A percentile compares a stretch with the other conserved stretches of the same genome.
Evolutionary conservation across 176 grass and related monocot genomes (phyloP).

Genomic region (Phragmites australis): DNA sequence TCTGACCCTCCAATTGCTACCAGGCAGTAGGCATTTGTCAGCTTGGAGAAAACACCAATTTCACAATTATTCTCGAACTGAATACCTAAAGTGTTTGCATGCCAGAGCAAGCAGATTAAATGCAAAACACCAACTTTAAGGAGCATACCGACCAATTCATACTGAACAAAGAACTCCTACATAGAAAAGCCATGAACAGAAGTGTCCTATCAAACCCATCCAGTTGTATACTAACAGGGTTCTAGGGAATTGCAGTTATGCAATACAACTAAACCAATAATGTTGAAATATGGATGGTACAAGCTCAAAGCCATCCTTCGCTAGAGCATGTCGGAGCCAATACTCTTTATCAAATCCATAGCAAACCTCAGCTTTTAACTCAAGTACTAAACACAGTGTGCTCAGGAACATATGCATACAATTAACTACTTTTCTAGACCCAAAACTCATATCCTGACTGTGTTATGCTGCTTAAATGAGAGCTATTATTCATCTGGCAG

Average conservation of each 20-base stretch:
- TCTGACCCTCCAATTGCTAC: conserved; percentile 84
- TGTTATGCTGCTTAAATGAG: background rate
- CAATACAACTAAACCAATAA: background rate
- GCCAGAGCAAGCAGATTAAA: background rate
- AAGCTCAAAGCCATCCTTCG: background rate
- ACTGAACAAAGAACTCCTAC: background rate
- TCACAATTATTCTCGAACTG: conserved; percentile 86
- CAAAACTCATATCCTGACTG: background rate
- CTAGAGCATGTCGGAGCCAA: background rate
- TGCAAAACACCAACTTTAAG: background rate
- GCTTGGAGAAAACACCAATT: conserved; percentile 78
- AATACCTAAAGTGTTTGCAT: conserved; percentile 49
- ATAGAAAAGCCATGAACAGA: background rate
- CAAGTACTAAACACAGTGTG: background rate
- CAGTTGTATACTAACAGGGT: background rate
- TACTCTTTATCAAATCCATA: background rate
- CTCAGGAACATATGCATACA: background rate
- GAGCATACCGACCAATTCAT: background rate
- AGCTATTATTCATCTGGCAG: background rate
- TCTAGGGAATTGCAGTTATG: background rate
- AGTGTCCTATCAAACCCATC: background rate
- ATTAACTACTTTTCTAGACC: background rate
- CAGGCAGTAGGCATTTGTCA: conserved; percentile 77
- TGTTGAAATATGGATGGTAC: background rate
- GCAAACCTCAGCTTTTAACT: background rate